phyloP scores from a whole-genome alignment of 1,284 basidiomycete species.

The Megacollybia platyphylla region DNA sequence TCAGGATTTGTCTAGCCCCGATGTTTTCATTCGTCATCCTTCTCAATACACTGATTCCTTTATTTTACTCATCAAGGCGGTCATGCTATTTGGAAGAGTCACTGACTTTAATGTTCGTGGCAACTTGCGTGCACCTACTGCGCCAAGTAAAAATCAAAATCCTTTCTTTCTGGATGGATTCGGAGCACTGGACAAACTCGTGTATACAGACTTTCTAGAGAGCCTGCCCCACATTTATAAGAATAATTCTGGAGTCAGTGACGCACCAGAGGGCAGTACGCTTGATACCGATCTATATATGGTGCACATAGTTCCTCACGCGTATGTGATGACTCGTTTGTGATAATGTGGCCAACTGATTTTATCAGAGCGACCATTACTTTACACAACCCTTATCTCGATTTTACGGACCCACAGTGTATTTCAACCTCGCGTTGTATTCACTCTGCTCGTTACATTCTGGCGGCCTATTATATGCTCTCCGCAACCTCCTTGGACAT shows the following conservation, averaged over 20 bases:
- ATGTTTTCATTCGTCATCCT: conserved; percentile 56
- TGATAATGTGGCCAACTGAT: background rate
- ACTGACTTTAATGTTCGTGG: conserved; percentile 72
- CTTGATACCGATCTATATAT: conserved; percentile 74
- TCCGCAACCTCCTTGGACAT: conserved; percentile 68
- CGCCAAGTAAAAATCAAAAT: conserved; percentile 52
- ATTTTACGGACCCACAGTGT: conserved; percentile 52
- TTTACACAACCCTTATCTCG: conserved; percentile 68
- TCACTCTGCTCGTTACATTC: conserved; percentile 56
- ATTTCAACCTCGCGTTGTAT: conserved; percentile 61
- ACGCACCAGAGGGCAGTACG: conserved; percentile 36
- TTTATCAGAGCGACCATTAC: conserved; percentile 66
- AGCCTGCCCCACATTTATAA: conserved; percentile 56
- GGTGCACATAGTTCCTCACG: conserved; percentile 73
- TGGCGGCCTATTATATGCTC: conserved; percentile 60
- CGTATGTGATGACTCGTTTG: conserved; percentile 34
- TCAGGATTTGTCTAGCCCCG: conserved; percentile 48
- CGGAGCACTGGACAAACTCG: conserved; percentile 51
- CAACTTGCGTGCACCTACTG: conserved; percentile 44
- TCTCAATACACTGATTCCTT: conserved; percentile 70
- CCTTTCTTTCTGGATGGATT: conserved; percentile 57
- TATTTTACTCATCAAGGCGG: conserved; percentile 62
- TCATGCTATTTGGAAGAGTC: conserved; percentile 72
- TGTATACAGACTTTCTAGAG: conserved; percentile 51
- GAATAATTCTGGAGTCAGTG: conserved; percentile 45